Base-by-base conservation (phyloP, 2,329 filamentous ascomycete genomes). In the Tolypocladium pustulatum region DNA sequence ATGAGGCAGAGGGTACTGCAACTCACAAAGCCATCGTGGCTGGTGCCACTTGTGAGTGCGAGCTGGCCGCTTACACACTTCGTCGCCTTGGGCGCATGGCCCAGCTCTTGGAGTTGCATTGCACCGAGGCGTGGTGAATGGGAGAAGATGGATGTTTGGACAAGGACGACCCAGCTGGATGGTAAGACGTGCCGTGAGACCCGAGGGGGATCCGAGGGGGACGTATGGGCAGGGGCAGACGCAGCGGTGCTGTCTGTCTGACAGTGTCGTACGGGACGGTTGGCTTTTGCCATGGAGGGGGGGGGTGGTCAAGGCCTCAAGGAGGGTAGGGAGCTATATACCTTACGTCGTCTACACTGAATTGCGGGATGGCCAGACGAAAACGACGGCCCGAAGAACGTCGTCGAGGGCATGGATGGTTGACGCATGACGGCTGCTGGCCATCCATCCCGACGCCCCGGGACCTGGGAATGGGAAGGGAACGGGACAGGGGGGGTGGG, bases 1-100 rank as follows among this genome's bases (percentile, higher is more conserved):
- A 22, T 8, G 41, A 27, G 41, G 9, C 22, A 13, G 27, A 51
- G 20, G 20, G 6, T 12, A 20, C 30, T n/a, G 6, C 4, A n/a
- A 52, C 49, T 52, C 30, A 52, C 49, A 4, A 52, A 52, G 10
- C 34, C 49, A 2, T n/a, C 49, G n/a, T n/a, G 49, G 30, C 30
- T 22, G 49, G 10, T n/a, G 30, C 30, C 3, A 4, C 8, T 5
- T 32, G 46, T 34, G 27, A 27, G 15, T n/a, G 25, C 46, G 3
- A n/a, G 10, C 25, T 32, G 17, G 22, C 49, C 8, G 61, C 61
- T 59, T 56, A 62, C 58, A 58, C 36, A 20, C 36, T 27, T 34
- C 54, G 46, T 43, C 7, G 53, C 37, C 43, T 34, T 53, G 7
- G 41, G 53, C 32, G 53, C 32, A 10, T 22, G 34, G 22, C 51